Evolutionary conservation across 139 green algal genomes (phyloP), one percentile per base, ranked within the genome.

Genomic region (Chlorella sp.): DNA sequence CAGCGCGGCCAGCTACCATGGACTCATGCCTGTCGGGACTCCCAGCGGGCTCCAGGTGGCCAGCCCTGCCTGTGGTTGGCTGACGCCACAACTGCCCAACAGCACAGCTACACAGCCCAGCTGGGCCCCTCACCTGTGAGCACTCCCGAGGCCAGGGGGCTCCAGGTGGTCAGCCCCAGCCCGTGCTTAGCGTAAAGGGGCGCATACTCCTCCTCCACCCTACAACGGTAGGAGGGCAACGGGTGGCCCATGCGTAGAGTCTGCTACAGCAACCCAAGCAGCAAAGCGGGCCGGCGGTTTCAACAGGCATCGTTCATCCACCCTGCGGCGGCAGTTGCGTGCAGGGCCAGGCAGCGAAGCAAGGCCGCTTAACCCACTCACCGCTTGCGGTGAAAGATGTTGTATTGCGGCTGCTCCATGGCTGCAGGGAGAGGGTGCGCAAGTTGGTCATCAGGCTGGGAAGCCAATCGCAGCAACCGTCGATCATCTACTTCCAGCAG

Each of bases 391-490:
- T 93, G 76, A 51, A 98, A 92, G 30, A 98, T 46, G 88, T 98
- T 97, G 92, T 98, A 98, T 86, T 98, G 89, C 0, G 94, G 93
- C 89, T 98, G 95, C 82, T 98, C 95, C 60, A 94, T 84, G 17
- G 84, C 69, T 82, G 54, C 54, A 62, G 34, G 54, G 48, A 44
- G 22, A 41, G 68, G 3, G 32, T 8, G 28, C 2, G 43, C 28
- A n/a, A n/a, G n/a, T n/a, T n/a, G n/a, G n/a, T n/a, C n/a, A n/a
- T n/a, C n/a, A n/a, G n/a, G n/a, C n/a, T 26, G 22, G 41, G 14
- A 34, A 54, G 70, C 4, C 24, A 17, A n/a, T 56, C 22, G 2
- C 56, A 24, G 68, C 68, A 75, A 44, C 36, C 36, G 8, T 65
- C 30, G 56, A 20, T 3, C 56, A 24, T 19, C 8, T 28, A 19